Base-by-base conservation (phyloP, 1,284 basidiomycete genomes). In the Sphagnurus paluster region DNA sequence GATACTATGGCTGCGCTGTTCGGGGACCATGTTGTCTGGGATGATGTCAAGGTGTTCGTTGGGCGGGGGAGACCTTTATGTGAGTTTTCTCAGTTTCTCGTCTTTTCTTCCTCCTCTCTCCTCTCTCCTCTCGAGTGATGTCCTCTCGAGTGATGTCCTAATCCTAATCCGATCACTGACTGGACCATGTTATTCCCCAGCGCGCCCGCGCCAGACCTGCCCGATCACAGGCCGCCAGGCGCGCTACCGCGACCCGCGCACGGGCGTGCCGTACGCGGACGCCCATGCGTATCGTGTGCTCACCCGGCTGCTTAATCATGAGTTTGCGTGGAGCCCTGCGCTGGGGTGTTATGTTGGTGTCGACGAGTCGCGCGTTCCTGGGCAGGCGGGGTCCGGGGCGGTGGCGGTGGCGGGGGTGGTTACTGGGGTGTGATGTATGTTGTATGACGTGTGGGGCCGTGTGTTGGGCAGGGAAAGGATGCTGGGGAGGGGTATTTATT, bases 1-100 rank as follows among this genome's bases (percentile, higher is more conserved):
- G 78, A 85, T 36, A 87, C 83, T 2, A 90, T 90, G 83, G 62
- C 72, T 9, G 82, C 85, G 1, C 71, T 93, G 67, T 90, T 93
- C 55, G 90, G 90, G 4, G 72, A 82, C 43, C 79, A 87, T 54
- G 81, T 84, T 8, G 70, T 77, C 30, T 90, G 85, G 87, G 80
- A 84, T 39, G 75, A 81, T 14, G 50, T 87, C 16, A 79, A 75
- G 49, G 82, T 84, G 1, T 87, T 78, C 52, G 61, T 71, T 1
- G 72, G 76, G 14, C 85, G 82, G 61, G 71, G 72, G 16, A 68
- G 86, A 17, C 87, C 85, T 0, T 48, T 82, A 30, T 64, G 85
- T 87, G 56, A 38, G 77, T 71, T 33, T 24, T 36, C 41, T 36
- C 29, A 9, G n/a, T n/a, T n/a, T 36, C 37, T 5, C n/a, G 19